phyloP scores from a whole-genome alignment of 208 protist species.

The Acanthamoeba castellanii region DNA sequence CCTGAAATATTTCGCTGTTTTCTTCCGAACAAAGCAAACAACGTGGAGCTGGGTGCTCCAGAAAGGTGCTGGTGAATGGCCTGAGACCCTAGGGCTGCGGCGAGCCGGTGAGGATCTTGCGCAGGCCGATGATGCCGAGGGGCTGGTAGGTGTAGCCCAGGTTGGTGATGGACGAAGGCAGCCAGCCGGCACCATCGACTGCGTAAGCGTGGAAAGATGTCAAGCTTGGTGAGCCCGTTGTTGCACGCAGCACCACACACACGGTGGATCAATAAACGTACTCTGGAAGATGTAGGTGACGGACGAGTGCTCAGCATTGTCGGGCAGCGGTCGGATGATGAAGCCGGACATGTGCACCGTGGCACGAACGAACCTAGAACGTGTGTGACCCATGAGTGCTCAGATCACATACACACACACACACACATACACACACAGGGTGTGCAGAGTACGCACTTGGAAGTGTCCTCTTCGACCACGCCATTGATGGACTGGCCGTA shows the following conservation, averaged over 20 bases:
- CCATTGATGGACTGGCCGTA: slow-evolving; percentile 28
- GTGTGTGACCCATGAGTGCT: neutral
- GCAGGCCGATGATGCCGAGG: slow-evolving; percentile 55
- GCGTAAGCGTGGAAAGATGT: neutral
- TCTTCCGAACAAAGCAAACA: neutral
- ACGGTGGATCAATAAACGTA: neutral
- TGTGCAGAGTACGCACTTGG: neutral
- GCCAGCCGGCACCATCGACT: slow-evolving; percentile 49
- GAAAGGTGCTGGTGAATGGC: neutral
- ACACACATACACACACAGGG: no score
- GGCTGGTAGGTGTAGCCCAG: slow-evolving; percentile 61
- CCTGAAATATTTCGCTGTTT: neutral
- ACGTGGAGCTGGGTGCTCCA: no score
- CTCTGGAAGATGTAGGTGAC: slow-evolving; percentile 65
- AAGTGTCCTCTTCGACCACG: neutral
- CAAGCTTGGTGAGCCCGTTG: no score
- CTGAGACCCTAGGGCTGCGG: neutral
- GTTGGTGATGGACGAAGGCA: slow-evolving; percentile 19
- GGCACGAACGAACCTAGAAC: slow-evolving; percentile 4
- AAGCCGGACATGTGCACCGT: slow-evolving; percentile 34
- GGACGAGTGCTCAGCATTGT: neutral
- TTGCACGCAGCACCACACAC: neutral
- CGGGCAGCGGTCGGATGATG: slow-evolving; percentile 13
- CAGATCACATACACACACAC: no score
- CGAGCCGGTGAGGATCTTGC: slow-evolving; percentile 42